Evolutionary conservation across 371 early-diverging fungal genomes (phyloP).

Genomic region (Choanephora cucurbitarum): DNA sequence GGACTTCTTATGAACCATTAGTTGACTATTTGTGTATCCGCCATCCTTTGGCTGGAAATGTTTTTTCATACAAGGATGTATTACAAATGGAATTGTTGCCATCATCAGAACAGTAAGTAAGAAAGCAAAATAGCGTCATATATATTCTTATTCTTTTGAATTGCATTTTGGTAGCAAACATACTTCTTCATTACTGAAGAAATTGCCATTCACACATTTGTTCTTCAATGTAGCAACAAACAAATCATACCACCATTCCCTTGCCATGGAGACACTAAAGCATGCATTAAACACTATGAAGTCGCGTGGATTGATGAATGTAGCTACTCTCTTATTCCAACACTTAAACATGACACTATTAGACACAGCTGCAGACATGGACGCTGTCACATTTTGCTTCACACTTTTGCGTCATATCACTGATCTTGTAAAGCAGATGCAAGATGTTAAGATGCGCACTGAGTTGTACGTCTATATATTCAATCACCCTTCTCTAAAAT

Average conservation of each 20-base stretch:
- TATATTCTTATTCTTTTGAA: neutral
- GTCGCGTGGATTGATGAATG: conserved; percentile 23
- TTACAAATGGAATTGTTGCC: conserved; percentile 12
- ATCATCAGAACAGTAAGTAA: no score
- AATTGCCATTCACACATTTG: conserved; percentile 38
- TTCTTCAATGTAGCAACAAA: conserved; percentile 32
- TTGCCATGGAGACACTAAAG: conserved; percentile 26
- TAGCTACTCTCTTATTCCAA: conserved; percentile 32
- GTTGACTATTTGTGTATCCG: conserved; percentile 42
- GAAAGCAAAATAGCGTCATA: neutral
- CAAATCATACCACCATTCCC: conserved; percentile 14
- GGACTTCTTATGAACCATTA: conserved; percentile 34
- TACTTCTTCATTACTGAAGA: conserved; percentile 26
- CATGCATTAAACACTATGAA: conserved; percentile 28
- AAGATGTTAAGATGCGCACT: conserved; percentile 21
- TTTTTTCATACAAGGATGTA: conserved; percentile 39
- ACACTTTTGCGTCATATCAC: conserved; percentile 32
- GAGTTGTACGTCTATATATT: conserved; percentile 17
- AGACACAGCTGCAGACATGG: conserved; percentile 7
- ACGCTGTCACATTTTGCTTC: conserved; percentile 23
- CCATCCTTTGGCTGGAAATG: conserved; percentile 47
- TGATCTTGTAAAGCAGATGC: conserved; percentile 3
- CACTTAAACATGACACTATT: conserved; percentile 27
- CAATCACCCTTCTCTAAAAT: conserved; percentile 28
- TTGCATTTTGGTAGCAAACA: conserved; percentile 8